Base-by-base conservation (phyloP, 1,284 basidiomycete species). In the Schizophyllum commune region DNA sequence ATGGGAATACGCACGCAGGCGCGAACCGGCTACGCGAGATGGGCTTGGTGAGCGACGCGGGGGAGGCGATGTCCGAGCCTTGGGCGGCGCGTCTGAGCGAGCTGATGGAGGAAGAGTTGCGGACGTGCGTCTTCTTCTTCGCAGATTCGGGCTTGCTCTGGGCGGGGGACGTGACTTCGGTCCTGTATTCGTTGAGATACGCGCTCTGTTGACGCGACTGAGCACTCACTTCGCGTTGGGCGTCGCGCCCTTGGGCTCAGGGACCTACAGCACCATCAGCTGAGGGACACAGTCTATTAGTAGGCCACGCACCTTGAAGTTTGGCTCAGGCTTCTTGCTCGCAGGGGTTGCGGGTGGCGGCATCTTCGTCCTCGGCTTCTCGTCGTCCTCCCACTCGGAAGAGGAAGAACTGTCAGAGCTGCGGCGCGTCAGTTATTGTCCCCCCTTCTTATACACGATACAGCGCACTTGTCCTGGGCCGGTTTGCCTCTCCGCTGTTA, bases 31-130 rank as follows among this genome's bases (percentile, higher is more conserved):
- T 64, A 52, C 1, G 19, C 9, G 72, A 73, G 55, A 67, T 57
- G n/a, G 66, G 65, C 61, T 71, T 72, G 62, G 65, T 71, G 27
- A 21, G 34, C 17, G 62, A 60, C 34, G 64, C 58, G 22, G 71
- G 64, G 0, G 67, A 64, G 32, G 68, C 59, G 15, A 64, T 63
- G 17, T 47, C 39, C 17, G 39, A 47, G 58, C 70, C 62, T 59
- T 68, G 69, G 58, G 63, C 61, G 60, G 66, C 62, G 56, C 70
- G 70, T 60, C 67, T 70, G 32, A 73, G 63, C 8, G 74, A 74
- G 59, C 64, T 67, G 22, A 73, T 63, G 4, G 72, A 71, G 1
- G 72, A 68, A n/a, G 70, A 66, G 20, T 72, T 70, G 53, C 69
- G 69, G 52, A 63, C 66, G 62, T 74, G 74, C 2, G 63, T 47